These are phyloP conservation scores for Vigna hirtella DNA, from an alignment of 306 rosid species.

Conservation along the genomic window DNA sequence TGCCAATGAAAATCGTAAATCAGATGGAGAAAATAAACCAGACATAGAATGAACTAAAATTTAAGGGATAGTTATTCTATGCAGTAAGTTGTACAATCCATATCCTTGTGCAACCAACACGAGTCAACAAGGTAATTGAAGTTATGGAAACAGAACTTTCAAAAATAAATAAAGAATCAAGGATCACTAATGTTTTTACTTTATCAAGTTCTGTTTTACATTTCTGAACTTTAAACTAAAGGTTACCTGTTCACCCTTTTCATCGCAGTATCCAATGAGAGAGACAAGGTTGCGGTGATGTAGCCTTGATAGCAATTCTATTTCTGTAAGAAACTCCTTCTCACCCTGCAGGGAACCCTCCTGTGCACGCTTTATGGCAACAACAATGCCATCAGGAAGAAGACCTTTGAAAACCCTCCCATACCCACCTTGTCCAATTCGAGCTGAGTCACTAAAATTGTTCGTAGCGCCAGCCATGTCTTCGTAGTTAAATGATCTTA, in stretches of 20 bases:
- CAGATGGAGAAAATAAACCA: constrained; percentile 11
- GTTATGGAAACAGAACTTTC: not conserved
- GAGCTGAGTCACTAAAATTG: constrained; percentile 58
- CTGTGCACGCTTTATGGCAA: constrained; percentile 89
- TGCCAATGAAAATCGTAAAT: constrained; percentile 51
- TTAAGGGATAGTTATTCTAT: not conserved
- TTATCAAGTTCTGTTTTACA: not conserved
- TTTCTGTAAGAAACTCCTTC: constrained; percentile 84
- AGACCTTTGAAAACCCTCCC: constrained; percentile 81
- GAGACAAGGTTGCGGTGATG: constrained; percentile 90
- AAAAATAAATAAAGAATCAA: constrained; percentile 27
- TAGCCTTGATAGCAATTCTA: constrained; percentile 71
- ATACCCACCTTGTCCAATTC: constrained; percentile 85
- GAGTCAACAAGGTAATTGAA: not conserved
- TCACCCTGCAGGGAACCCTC: constrained; percentile 87
- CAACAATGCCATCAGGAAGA: constrained; percentile 66
- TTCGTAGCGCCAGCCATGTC: constrained; percentile 73
- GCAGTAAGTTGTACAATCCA: not conserved
- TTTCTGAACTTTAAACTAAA: constrained; percentile 14
- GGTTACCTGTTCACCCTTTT: constrained; percentile 78
- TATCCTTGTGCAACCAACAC: not conserved
- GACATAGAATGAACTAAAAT: constrained; percentile 27
- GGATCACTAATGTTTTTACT: not conserved
- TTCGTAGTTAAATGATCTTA: constrained; percentile 59
- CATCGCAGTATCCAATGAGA: constrained; percentile 79